Evolutionary conservation across 768 basidiomycete species (phyloP).

Genomic region (Phylloporus arenicola): DNA sequence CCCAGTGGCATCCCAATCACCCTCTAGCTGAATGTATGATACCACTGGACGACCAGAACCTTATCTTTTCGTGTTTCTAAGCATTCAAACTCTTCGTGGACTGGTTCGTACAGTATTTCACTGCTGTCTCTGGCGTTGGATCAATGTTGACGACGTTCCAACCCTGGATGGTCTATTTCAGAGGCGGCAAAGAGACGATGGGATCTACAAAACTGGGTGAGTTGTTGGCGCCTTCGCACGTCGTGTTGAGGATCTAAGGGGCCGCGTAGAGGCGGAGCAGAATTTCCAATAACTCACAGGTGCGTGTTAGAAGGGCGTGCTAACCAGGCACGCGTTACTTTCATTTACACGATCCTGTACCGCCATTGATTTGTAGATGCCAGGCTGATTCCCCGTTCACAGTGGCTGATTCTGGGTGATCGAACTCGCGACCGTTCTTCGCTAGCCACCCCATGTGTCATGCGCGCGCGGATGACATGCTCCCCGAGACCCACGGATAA

Average conservation of each 20-base stretch:
- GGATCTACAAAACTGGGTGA: conserved; percentile 60
- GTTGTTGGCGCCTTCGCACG: conserved; percentile 48
- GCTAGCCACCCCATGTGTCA: too few species aligned
- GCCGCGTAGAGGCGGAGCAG: conserved; percentile 59
- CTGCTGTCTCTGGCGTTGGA: too few species aligned
- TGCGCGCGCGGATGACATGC: too few species aligned
- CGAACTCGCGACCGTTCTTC: neutral
- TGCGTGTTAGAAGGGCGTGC: neutral
- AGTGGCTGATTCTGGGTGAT: too few species aligned
- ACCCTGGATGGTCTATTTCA: conserved; percentile 23
- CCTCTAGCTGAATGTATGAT: neutral
- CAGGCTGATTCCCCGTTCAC: too few species aligned
- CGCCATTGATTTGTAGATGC: too few species aligned
- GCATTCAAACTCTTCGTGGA: neutral
- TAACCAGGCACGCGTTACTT: neutral
- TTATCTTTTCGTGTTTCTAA: neutral
- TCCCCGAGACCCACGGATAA: too few species aligned
- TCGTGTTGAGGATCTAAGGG: conserved; percentile 52
- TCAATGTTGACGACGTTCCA: too few species aligned
- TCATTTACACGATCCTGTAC: too few species aligned
- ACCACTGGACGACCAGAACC: neutral
- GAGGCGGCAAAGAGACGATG: conserved; percentile 52
- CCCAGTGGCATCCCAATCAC: neutral
- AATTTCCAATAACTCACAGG: conserved; percentile 29
- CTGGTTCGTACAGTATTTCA: too few species aligned